Percentiles rank a stretch among this genome's conserved stretches.
phyloP scores from a whole-genome alignment of 148 eudicot genomes.

The Chenopodium quinoa region DNA sequence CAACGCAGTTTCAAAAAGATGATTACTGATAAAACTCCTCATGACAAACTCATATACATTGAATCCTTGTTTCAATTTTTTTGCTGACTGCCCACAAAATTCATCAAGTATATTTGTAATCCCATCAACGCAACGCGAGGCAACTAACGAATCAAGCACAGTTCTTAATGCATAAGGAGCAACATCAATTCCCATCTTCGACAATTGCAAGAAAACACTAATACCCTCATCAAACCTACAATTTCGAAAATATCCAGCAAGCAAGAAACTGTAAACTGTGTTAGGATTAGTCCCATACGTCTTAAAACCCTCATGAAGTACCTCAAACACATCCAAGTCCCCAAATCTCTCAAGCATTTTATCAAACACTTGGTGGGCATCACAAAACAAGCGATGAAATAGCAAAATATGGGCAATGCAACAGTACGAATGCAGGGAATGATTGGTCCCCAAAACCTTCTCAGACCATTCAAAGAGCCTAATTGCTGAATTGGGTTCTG shows the following conservation, averaged over 20 bases:
- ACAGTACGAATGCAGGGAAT: slow-evolving; percentile 28
- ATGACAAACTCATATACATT: slow-evolving; percentile 47
- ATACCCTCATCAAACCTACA: slow-evolving; percentile 45
- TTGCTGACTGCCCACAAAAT: slow-evolving; percentile 22
- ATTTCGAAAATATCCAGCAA: slow-evolving; percentile 50
- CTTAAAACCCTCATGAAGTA: slow-evolving; percentile 35
- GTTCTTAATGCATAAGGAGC: slow-evolving; percentile 41
- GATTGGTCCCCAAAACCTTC: slow-evolving; percentile 38
- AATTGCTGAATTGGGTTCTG: slow-evolving; percentile 52
- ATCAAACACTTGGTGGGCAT: slow-evolving; percentile 50
- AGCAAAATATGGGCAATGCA: slow-evolving; percentile 38
- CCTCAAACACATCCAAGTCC: slow-evolving; percentile 35
- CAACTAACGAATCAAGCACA: slow-evolving; percentile 46
- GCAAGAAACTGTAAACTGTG: slow-evolving; percentile 53
- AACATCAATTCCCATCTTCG: slow-evolving; percentile 38
- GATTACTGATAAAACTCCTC: slow-evolving; percentile 38
- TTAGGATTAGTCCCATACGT: slow-evolving; percentile 43
- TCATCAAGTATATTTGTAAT: slow-evolving; percentile 35
- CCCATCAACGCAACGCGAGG: slow-evolving; percentile 27
- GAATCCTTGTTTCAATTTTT: slow-evolving; percentile 27
- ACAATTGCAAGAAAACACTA: slow-evolving; percentile 40
- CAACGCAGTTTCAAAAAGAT: slow-evolving; percentile 44
- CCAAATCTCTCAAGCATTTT: slow-evolving; percentile 36
- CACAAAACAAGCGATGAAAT: slow-evolving; percentile 40
- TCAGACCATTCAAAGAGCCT: slow-evolving; percentile 53